Percentiles rank a stretch among this genome's conserved stretches.
Evolutionary conservation across 306 rosid species (phyloP).

Genomic region (Gastrolobium bilobum): DNA sequence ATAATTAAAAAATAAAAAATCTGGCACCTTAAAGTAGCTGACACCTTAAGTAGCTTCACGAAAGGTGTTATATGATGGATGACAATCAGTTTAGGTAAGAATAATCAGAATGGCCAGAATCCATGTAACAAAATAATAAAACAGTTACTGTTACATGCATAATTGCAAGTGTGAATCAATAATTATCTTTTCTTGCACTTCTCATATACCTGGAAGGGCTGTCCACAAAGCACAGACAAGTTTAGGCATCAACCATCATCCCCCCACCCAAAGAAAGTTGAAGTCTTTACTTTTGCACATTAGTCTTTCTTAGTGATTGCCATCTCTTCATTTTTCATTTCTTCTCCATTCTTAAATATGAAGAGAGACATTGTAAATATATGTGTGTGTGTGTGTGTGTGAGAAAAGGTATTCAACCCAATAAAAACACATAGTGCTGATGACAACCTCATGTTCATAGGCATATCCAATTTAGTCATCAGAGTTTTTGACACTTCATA

Average conservation of each 20-base stretch:
- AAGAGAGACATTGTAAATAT: neutral
- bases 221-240: slow-evolving; percentile 2
- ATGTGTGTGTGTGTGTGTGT: neutral
- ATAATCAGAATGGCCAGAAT: slow-evolving; percentile 11
- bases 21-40: neutral
- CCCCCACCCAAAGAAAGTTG: neutral
- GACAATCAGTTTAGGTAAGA: slow-evolving; percentile 16
- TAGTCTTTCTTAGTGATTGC: neutral
- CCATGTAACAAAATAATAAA: neutral
- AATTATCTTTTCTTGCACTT: neutral
- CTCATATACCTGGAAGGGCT: slow-evolving; percentile 9
- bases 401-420: neutral
- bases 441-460: neutral
- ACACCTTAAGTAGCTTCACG: neutral
- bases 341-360: slow-evolving; percentile 29
- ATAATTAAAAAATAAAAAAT: neutral
- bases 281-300: neutral
- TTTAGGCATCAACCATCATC: slow-evolving; percentile 4
- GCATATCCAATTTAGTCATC: slow-evolving; percentile 26
- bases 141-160: slow-evolving; percentile 3
- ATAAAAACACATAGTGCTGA: neutral
- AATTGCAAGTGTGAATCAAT: slow-evolving; percentile 1
- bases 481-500: slow-evolving; percentile 8
- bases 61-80: slow-evolving; percentile 24
- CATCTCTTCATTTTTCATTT: slow-evolving; percentile 24